Evolutionary conservation across 495 filamentous ascomycete species (phyloP), one percentile per base, ranked within the genome.

Genomic region (Lasiosphaeriaceae sp.): DNA sequence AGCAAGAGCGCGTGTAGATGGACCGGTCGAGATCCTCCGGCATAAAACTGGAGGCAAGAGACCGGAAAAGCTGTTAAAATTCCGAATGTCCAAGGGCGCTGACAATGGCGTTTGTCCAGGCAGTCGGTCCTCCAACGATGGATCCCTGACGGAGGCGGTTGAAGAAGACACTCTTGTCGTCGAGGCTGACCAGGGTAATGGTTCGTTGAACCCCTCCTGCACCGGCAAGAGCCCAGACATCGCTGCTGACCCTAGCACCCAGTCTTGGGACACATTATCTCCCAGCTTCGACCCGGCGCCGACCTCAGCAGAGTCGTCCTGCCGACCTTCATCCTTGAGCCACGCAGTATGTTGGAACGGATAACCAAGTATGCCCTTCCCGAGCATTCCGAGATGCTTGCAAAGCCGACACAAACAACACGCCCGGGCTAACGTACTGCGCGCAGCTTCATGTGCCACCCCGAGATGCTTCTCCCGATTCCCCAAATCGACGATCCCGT

Each of bases 291-390:
- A 58, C 94, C 95, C 34, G 94, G 94, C 55, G 94, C 94, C 54
- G 94, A 99, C 70, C 78, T 99, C 57, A 96, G 90, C 73, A 85
- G 92, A 62, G 92, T 99, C 53, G 91, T 92, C 26, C 76, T 99
- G 57, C 94, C 94, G 24, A 99, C 94, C 34, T 99, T 99, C 73
- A 99, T 99, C 63, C 80, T 99, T 49, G 94, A 99, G 71, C 94
- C 94, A 3, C 86, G 90, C 66, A 96, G 92, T 59, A 99, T 99
- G 94, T 74, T 99, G 66, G 94, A 99, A 75, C 82, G 94, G 34
- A 99, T 99, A 63, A 99, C 94, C 65, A 99, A 98, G 92, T 96
- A 81, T 52, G 78, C 31, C 39, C 7, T 44, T 29, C 17, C 31
- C n/a, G 22, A 9, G 8, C 9, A 19, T 17, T n/a, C 31, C 31